Evolutionary conservation across 805 yeast species (phyloP), one percentile per base, ranked within the genome.

Genomic region (Metschnikowia baotianmanensis): DNA sequence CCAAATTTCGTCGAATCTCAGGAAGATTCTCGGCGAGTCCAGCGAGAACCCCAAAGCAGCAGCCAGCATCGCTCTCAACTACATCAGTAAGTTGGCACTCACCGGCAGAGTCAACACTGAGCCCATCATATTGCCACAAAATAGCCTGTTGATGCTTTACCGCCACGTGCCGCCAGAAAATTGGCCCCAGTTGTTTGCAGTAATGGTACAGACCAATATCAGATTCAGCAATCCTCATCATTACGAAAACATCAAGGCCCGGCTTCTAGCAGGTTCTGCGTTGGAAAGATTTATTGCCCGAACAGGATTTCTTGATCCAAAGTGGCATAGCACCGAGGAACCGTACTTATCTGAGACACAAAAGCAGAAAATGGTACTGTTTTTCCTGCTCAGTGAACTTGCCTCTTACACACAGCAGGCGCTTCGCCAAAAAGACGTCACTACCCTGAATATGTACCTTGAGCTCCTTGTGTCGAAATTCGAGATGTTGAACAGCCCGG

Each of bases 401-500:
- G 49, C 46, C 17, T 22, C 28, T 5, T 59, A 59, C 36, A 51
- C 63, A 1, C 46, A 50, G 15, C 34, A 53, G 17, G 54, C 62
- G 9, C 54, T 62, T 8, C 44, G 46, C 22, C 42, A 43, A 3
- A 51, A 57, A 9, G 67, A 69, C 41, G 51, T 67, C 12, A 58
- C 60, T 5, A 58, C 56, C 26, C 54, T 71, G 6, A 61, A 61
- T 39, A 36, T 69, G 17, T 67, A 64, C 47, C 52, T 69, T 23
- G 61, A 59, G 23, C 53, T 68, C n/a, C 33, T 69, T 31, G 65
- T 69, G 12, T 38, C 59, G 4, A 69, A 69, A 42, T 64, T 67
- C 39, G 75, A 69, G 46, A 15, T 26, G 18, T 21, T 29, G 32
- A 27, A 21, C 8, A 40, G 36, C 6, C 33, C 32, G 2, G 32